Evolutionary conservation across 1,284 basidiomycete genomes (phyloP), one percentile per base, ranked within the genome.

Genomic region (Meira miltonrushii): DNA sequence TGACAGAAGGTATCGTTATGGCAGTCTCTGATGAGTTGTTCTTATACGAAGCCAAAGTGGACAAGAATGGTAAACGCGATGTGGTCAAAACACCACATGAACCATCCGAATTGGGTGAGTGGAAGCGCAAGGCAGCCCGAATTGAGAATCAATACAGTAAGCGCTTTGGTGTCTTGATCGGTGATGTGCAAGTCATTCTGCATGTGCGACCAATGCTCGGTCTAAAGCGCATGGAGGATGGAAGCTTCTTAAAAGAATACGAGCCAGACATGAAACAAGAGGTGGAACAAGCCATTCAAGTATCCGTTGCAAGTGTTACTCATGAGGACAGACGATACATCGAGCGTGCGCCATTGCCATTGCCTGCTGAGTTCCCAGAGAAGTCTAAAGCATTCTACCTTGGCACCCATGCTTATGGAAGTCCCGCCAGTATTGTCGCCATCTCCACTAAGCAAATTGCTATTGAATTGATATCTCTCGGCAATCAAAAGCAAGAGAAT

Each of bases 321-420:
- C 64, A 72, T 37, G 68, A 74, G 54, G 75, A 78, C 49, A 43
- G 58, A 23, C 72, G 75, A 15, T 75, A 64, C 65, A 58, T 80
- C 72, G 83, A 85, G 69, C 79, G 85, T 72, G 85, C 85, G 7
- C 86, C 94, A 0, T 88, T 90, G 1, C 86, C 90, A 0, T 80
- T 97, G 39, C 83, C 85, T 0, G 87, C 90, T 57, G 95, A 98
- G 78, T 97, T 92, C 80, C 92, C 93, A 0, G 85, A 86, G 1
- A 89, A 89, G 10, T 88, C 86, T 76, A 90, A 88, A 71, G 88
- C 97, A 23, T 95, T 99, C 80, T 98, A 96, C 85, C 84, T 98
- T 6, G 93, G 93, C 19, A 86, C 88, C 66, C 87, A 90, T 70
- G 89, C 88, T 0, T 98, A 95, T 75, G 95, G 95, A n/a, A 87